Conservation (phyloP, 768 basidiomycete genomes). For the Nidularia sp. region DNA sequence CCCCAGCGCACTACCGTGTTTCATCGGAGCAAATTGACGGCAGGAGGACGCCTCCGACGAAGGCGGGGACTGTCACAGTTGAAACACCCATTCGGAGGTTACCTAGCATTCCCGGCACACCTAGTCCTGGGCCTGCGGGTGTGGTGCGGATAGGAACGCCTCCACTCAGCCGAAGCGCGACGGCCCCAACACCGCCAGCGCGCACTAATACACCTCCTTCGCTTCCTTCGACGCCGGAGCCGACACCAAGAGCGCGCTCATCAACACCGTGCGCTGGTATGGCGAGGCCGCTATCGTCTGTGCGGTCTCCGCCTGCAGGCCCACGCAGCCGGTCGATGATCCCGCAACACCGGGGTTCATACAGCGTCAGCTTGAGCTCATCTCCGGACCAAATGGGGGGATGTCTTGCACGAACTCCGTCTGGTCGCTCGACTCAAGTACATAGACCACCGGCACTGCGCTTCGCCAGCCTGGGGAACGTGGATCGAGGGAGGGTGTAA, state of each 20-base stretch:
- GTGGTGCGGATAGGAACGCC: not conserved
- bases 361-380: not conserved
- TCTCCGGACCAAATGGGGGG: not conserved
- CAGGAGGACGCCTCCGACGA: not conserved
- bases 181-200: not conserved
- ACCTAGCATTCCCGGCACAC: slow-evolving; percentile 13
- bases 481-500: not conserved
- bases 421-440: not conserved
- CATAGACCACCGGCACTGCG: not conserved
- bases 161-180: not conserved
- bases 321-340: slow-evolving; percentile 12
- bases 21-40: not conserved
- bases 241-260: slow-evolving; percentile 1
- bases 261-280: not conserved
- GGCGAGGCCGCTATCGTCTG: slow-evolving; percentile 4
- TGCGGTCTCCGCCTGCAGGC: slow-evolving; percentile 17
- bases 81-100: slow-evolving; percentile 11
- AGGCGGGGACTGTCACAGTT: not conserved
- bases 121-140: not conserved
- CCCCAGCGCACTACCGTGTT: not conserved
- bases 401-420: not conserved
- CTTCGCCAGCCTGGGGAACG: not conserved
- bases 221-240: not conserved
- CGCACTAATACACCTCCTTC: not conserved
- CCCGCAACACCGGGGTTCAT: not conserved